Conservation (phyloP, 306 rosid genomes). For the Cajanus cajan region DNA sequence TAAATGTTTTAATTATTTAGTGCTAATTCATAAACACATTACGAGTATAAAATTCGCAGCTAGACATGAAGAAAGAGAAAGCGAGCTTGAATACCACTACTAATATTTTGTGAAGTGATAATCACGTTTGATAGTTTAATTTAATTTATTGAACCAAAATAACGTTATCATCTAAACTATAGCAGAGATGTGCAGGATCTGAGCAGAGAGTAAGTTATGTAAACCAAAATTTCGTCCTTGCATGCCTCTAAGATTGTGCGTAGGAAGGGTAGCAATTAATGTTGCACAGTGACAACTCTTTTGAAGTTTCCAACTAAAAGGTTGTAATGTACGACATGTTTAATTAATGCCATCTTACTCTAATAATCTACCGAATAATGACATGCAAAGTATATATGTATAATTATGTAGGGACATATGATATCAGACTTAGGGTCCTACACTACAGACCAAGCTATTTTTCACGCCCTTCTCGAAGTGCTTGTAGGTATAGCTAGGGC, state of each 20-base stretch:
- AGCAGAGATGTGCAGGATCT: neutral
- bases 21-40: neutral
- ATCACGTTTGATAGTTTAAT: neutral
- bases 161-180: neutral
- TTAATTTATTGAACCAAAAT: neutral
- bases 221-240: conserved; percentile 10
- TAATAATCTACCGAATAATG: conserved; percentile 27
- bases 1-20: neutral
- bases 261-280: conserved; percentile 22
- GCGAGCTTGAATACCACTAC: neutral
- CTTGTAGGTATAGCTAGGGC: neutral
- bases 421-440: neutral
- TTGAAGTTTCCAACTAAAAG: conserved; percentile 35
- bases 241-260: conserved; percentile 10
- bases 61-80: neutral
- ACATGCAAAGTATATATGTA: conserved; percentile 3
- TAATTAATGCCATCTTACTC: conserved; percentile 26
- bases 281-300: conserved; percentile 14
- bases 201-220: neutral
- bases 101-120: neutral
- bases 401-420: conserved; percentile 5
- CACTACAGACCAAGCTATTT: neutral
- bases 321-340: conserved; percentile 6
- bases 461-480: neutral
- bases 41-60: neutral